Evolutionary conservation across 2,329 filamentous ascomycete species (phyloP).

Genomic region (Torrubiellomyces zombiae): DNA sequence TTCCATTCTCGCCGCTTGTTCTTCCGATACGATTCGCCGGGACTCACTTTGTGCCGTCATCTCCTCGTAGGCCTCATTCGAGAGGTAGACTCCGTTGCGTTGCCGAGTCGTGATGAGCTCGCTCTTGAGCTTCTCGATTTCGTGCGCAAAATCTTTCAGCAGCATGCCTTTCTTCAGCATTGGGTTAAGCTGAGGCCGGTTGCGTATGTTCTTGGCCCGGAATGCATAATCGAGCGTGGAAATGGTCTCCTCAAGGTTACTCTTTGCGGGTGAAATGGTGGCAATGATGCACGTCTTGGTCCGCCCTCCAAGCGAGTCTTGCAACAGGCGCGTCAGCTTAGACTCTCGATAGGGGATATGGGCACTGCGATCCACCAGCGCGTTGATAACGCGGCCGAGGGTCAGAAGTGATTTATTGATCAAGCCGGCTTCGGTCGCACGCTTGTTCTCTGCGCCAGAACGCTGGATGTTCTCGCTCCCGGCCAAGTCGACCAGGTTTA

Average conservation of each 20-base stretch:
- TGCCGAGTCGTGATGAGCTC: slow-evolving; percentile 86
- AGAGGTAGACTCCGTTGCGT: slow-evolving; percentile 87
- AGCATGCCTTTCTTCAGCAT: slow-evolving; percentile 86
- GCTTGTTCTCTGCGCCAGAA: slow-evolving; percentile 94
- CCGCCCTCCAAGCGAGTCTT: slow-evolving; percentile 87
- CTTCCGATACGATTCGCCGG: slow-evolving; percentile 74
- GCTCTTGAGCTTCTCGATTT: slow-evolving; percentile 89
- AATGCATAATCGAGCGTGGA: slow-evolving; percentile 97
- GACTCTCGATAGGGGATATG: slow-evolving; percentile 92
- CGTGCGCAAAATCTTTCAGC: slow-evolving; percentile 72
- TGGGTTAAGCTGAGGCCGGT: slow-evolving; percentile 91
- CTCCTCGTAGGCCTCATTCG: slow-evolving; percentile 77
- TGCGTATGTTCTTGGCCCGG: slow-evolving; percentile 93
- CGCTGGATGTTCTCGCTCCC: slow-evolving; percentile 96
- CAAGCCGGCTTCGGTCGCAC: slow-evolving; percentile 82
- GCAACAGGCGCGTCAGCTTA: slow-evolving; percentile 81
- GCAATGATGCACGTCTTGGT: slow-evolving; percentile 99
- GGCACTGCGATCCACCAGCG: slow-evolving; percentile 71
- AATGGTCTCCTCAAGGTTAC: slow-evolving; percentile 93
- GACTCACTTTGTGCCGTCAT: slow-evolving; percentile 88
- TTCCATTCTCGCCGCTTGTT: slow-evolving; percentile 82
- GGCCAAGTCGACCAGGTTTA: slow-evolving; percentile 91
- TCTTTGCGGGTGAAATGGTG: slow-evolving; percentile 84
- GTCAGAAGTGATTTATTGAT: slow-evolving; percentile 98
- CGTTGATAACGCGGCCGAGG: slow-evolving; percentile 91